Conservation (phyloP, 179 eudicot genomes). For the Actinidia arguta region DNA sequence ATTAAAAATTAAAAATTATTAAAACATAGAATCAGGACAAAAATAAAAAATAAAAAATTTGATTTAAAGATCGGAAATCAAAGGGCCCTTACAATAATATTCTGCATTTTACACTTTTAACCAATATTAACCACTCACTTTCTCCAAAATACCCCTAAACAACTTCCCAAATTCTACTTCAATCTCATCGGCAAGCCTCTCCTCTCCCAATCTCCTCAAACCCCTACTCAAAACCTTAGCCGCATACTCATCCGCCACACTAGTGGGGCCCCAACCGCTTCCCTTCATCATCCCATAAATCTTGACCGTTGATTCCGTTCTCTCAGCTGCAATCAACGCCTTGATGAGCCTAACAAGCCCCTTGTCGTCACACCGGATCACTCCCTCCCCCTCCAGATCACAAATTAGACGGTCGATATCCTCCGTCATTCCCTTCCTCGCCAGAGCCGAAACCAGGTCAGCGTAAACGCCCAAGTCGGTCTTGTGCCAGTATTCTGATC, state of each 20-base stretch:
- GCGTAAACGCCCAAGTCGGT: slow-evolving; percentile 51
- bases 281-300: slow-evolving; percentile 80
- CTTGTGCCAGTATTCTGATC: slow-evolving; percentile 57
- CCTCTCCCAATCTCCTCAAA: slow-evolving; percentile 72
- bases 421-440: slow-evolving; percentile 41
- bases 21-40: no score
- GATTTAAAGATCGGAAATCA: no score
- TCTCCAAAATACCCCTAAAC: slow-evolving; percentile 36
- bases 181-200: slow-evolving; percentile 59
- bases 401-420: slow-evolving; percentile 65
- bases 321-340: slow-evolving; percentile 59
- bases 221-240: slow-evolving; percentile 79
- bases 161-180: slow-evolving; percentile 45
- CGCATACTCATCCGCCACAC: slow-evolving; percentile 71
- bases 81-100: no score
- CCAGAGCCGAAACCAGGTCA: slow-evolving; percentile 51
- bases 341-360: slow-evolving; percentile 65
- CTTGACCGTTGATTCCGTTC: slow-evolving; percentile 66
- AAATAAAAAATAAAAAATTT: no score
- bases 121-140: slow-evolving; percentile 2
- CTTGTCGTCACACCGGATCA: slow-evolving; percentile 48
- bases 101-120: no score
- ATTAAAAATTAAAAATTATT: no score
- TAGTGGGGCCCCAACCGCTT: slow-evolving; percentile 64
- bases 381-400: slow-evolving; percentile 49